These are phyloP conservation scores for Yarrowia sp. DNA, from an alignment of 805 yeast genomes.

Conservation along the genomic window DNA sequence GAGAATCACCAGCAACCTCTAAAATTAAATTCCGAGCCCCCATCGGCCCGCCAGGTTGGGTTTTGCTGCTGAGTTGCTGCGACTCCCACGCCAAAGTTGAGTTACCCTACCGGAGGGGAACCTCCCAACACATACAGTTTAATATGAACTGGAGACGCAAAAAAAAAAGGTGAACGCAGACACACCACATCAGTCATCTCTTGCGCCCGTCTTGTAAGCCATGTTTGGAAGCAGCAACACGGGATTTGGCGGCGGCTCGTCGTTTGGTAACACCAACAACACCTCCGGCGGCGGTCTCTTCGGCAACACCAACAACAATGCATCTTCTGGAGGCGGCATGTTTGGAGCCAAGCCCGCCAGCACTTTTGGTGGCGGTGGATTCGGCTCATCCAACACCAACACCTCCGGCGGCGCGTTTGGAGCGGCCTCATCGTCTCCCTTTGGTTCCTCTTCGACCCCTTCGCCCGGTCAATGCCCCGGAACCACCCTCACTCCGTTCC, in stretches of 20 bases:
- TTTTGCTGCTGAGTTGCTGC: background rate
- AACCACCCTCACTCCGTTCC: conserved; percentile 68
- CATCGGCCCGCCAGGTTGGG: background rate
- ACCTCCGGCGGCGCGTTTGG: conserved; percentile 24
- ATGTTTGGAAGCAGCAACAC: conserved; percentile 26
- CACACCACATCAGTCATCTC: background rate
- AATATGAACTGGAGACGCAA: background rate
- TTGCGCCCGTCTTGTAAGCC: conserved; percentile 9
- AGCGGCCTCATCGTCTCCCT: conserved; percentile 33
- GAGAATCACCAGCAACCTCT: too few species aligned
- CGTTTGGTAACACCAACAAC: conserved; percentile 14
- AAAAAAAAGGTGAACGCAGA: background rate
- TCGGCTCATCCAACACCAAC: conserved; percentile 35
- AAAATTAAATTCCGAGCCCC: too few species aligned
- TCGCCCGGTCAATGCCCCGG: conserved; percentile 51
- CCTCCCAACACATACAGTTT: conserved; percentile 15
- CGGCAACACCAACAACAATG: conserved; percentile 29
- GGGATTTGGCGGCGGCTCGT: conserved; percentile 19
- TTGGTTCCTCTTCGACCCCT: conserved; percentile 39
- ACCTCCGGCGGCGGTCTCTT: conserved; percentile 18
- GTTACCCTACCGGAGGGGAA: background rate
- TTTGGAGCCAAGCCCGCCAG: conserved; percentile 30
- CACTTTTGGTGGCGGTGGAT: conserved; percentile 30
- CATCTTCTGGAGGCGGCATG: conserved; percentile 30
- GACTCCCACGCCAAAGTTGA: background rate